Evolutionary conservation across 2,329 filamentous ascomycete genomes (phyloP).

Genomic region (Claviceps sp.): DNA sequence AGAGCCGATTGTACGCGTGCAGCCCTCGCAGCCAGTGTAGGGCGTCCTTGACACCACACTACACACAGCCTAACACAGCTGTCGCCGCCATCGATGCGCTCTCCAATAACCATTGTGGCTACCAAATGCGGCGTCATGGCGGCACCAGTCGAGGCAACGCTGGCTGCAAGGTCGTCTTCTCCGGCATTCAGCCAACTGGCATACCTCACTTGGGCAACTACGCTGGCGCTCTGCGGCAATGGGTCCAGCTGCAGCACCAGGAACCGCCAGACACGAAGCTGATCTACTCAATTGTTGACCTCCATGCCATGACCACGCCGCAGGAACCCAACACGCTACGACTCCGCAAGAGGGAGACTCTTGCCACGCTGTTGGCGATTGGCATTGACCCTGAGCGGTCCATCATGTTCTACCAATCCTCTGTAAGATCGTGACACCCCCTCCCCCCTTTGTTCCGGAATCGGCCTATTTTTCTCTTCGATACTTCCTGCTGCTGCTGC

Average conservation of each 20-base stretch:
- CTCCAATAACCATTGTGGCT: not conserved
- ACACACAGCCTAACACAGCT: not conserved
- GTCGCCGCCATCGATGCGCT: not conserved
- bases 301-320: slow-evolving; percentile 79
- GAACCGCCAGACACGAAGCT: slow-evolving; percentile 44
- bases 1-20: not conserved
- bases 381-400: slow-evolving; percentile 68
- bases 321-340: slow-evolving; percentile 51
- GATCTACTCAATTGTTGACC: slow-evolving; percentile 79
- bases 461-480: not conserved
- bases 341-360: slow-evolving; percentile 54
- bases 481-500: not conserved
- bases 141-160: not conserved
- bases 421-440: slow-evolving; percentile 36
- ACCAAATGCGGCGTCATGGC: not conserved
- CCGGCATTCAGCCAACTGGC: slow-evolving; percentile 92
- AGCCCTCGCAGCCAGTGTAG: too few species aligned
- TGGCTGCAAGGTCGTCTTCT: slow-evolving; percentile 55
- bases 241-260: slow-evolving; percentile 63
- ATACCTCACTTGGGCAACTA: slow-evolving; percentile 94
- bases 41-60: not conserved
- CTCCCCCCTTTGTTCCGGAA: too few species aligned
- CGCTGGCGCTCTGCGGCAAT: slow-evolving; percentile 74
- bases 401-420: slow-evolving; percentile 71
- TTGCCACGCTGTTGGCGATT: slow-evolving; percentile 71